Conservation (phyloP, 2,329 filamentous ascomycete species). For the Phaeosphaeriaceae sp. region DNA sequence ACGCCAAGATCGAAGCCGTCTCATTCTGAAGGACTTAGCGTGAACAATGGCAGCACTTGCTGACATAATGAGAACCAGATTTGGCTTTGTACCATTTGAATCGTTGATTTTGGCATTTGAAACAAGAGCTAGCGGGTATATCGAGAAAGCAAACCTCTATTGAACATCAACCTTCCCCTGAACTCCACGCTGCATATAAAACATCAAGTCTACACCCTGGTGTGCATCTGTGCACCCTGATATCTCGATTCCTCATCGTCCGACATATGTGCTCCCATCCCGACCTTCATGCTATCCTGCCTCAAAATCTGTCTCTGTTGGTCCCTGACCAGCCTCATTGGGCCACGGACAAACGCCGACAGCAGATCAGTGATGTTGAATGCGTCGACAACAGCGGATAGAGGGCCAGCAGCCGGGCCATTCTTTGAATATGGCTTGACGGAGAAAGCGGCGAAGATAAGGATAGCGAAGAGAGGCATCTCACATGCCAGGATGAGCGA, state of each 20-base stretch:
- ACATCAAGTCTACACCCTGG: background rate
- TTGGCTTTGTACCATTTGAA: too few species aligned
- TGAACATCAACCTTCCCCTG: background rate
- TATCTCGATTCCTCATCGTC: background rate
- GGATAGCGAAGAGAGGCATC: conserved; percentile 41
- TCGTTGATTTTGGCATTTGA: too few species aligned
- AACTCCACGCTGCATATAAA: background rate
- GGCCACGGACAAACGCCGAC: conserved; percentile 34
- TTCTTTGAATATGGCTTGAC: conserved; percentile 28
- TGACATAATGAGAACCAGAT: too few species aligned
- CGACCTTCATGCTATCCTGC: conserved; percentile 23
- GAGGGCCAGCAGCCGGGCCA: conserved; percentile 20
- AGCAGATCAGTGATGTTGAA: conserved; percentile 39
- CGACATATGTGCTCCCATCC: background rate
- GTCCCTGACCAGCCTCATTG: conserved; percentile 39
- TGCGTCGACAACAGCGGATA: conserved; percentile 32
- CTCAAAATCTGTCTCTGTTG: conserved; percentile 34
- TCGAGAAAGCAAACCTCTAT: background rate
- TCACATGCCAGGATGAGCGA: conserved; percentile 39
- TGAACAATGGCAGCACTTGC: too few species aligned
- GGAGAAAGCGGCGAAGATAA: conserved; percentile 35
- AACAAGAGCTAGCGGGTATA: background rate
- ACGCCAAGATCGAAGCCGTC: too few species aligned
- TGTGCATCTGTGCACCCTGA: background rate
- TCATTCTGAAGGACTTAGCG: too few species aligned